phyloP scores from a whole-genome alignment of 169 alveolate genomes.

The Plasmodium sp. region DNA sequence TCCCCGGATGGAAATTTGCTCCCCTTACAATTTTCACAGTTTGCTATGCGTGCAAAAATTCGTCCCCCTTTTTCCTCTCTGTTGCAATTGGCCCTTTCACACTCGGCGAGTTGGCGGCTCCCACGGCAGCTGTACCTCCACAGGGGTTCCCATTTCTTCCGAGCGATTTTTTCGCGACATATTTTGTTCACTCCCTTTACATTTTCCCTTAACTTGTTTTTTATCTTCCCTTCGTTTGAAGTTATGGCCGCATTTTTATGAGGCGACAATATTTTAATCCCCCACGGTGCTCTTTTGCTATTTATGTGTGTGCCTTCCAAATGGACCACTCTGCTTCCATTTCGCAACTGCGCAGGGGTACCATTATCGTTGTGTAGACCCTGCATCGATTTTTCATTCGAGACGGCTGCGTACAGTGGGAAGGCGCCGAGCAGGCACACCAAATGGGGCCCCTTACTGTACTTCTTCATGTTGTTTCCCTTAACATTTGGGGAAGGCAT shows the following conservation, averaged over 20 bases:
- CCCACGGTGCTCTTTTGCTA: background rate
- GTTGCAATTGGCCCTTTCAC: background rate
- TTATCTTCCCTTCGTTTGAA: background rate
- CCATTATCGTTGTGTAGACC: background rate
- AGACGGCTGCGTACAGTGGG: background rate
- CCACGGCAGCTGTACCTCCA: background rate
- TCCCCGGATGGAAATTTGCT: background rate
- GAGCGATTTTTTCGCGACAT: background rate
- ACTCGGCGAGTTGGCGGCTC: background rate
- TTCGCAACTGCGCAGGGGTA: background rate
- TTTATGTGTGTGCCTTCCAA: constrained; percentile 11
- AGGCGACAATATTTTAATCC: background rate
- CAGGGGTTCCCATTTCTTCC: background rate
- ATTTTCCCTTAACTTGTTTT: background rate
- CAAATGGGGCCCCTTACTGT: background rate
- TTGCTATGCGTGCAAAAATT: background rate
- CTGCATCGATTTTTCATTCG: background rate
- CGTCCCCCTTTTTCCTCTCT: background rate
- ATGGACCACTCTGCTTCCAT: background rate
- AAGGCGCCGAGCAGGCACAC: constrained; percentile 5
- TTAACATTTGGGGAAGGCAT: background rate
- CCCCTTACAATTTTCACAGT: background rate
- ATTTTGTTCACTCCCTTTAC: background rate
- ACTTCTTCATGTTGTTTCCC: constrained; percentile 3
- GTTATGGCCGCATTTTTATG: background rate